phyloP scores from a whole-genome alignment of 2,329 filamentous ascomycete genomes.

The Clarireedia sp. region DNA sequence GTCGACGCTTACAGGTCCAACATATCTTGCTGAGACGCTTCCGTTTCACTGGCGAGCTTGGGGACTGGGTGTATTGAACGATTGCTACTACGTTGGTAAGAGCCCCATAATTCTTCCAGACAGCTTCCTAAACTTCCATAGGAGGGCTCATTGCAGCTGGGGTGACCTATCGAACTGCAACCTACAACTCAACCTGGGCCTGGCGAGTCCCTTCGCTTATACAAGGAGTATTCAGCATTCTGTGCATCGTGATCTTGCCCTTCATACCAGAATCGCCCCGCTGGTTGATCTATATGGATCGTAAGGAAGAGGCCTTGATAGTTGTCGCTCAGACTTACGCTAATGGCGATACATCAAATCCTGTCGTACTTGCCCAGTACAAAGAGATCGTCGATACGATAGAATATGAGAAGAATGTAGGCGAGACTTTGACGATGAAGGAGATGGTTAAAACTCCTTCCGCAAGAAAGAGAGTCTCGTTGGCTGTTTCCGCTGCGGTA shows the following conservation, averaged over 20 bases:
- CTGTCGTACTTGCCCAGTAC: slow-evolving; percentile 37
- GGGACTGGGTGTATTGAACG: slow-evolving; percentile 34
- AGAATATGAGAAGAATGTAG: slow-evolving; percentile 37
- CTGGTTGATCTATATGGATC: slow-evolving; percentile 46
- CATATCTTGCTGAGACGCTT: slow-evolving; percentile 44
- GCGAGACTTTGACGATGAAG: slow-evolving; percentile 30
- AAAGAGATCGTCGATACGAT: slow-evolving; percentile 36
- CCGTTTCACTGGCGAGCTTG: slow-evolving; percentile 37
- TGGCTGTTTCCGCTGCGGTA: slow-evolving; percentile 39
- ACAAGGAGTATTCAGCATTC: slow-evolving; percentile 23
- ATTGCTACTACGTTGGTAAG: slow-evolving; percentile 27
- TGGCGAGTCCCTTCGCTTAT: slow-evolving; percentile 30
- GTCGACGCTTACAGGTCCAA: slow-evolving; percentile 34
- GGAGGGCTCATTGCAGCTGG: slow-evolving; percentile 32
- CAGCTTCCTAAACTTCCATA: not conserved
- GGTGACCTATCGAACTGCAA: slow-evolving; percentile 30
- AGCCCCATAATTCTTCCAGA: not conserved
- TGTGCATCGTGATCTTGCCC: slow-evolving; percentile 17
- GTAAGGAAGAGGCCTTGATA: slow-evolving; percentile 39
- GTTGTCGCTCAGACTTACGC: slow-evolving; percentile 44
- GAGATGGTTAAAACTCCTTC: slow-evolving; percentile 41
- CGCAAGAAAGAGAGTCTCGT: slow-evolving; percentile 41
- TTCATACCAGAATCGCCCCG: slow-evolving; percentile 45
- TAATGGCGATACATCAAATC: slow-evolving; percentile 40
- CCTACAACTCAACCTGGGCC: slow-evolving; percentile 30